phyloP scores from a whole-genome alignment of 2,329 filamentous ascomycete species.

The Thelonectria rubi region DNA sequence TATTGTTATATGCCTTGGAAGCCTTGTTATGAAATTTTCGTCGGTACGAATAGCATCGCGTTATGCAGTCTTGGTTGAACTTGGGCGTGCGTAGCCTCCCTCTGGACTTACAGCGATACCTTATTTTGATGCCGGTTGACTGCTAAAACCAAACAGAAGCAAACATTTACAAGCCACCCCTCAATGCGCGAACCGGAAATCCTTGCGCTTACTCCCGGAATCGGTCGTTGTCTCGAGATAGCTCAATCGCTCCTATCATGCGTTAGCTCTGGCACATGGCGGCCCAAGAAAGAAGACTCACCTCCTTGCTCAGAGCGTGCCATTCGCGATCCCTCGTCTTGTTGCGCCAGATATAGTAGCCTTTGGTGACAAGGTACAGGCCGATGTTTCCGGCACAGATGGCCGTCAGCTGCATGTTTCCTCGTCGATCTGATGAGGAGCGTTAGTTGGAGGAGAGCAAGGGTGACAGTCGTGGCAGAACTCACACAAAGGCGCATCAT shows the following conservation, averaged over 20 bases:
- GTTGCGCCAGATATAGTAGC: constrained; percentile 28
- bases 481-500: constrained; percentile 24
- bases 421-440: constrained; percentile 13
- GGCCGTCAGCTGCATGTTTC: constrained; percentile 16
- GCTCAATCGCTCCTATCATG: neutral
- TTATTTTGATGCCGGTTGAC: neutral
- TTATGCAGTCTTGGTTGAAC: too few relatives aligned
- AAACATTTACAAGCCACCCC: neutral
- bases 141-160: neutral
- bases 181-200: constrained; percentile 35
- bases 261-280: neutral
- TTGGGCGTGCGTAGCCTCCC: too few relatives aligned
- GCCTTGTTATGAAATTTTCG: too few relatives aligned
- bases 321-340: constrained; percentile 27
- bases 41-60: too few relatives aligned
- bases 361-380: constrained; percentile 25
- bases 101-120: neutral
- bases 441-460: neutral
- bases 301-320: constrained; percentile 20
- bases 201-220: constrained; percentile 27
- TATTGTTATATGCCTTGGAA: too few relatives aligned
- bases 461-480: neutral
- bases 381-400: constrained; percentile 24
- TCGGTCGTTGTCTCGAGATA: constrained; percentile 29
- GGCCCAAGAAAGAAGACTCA: neutral